Conservation (phyloP, 352 stramenopile species). For the Pythium plurisporium region DNA sequence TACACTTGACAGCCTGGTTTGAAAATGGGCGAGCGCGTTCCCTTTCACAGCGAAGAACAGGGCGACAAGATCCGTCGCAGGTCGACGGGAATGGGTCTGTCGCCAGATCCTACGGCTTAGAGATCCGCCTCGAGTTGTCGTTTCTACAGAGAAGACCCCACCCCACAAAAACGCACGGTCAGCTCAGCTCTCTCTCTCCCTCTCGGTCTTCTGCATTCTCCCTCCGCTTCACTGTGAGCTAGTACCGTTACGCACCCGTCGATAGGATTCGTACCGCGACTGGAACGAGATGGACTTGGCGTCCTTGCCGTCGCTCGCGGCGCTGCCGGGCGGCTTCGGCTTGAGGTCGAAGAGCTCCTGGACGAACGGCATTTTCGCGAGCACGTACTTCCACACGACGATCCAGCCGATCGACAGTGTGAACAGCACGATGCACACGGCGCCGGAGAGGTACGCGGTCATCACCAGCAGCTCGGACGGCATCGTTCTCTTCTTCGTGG, state of each 20-base stretch:
- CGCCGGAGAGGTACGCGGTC: constrained; percentile 64
- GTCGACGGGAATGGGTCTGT: too few relatives aligned
- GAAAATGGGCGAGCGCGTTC: too few relatives aligned
- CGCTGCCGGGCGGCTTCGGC: constrained; percentile 30
- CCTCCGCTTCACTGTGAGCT: too few relatives aligned
- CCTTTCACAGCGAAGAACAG: too few relatives aligned
- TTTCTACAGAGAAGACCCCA: constrained; percentile 3
- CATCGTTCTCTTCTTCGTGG: constrained; percentile 16
- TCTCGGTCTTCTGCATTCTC: too few relatives aligned
- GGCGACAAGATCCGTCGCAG: too few relatives aligned
- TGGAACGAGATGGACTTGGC: constrained; percentile 59
- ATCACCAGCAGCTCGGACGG: constrained; percentile 51
- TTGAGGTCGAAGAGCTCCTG: constrained; percentile 84
- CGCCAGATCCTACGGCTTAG: too few relatives aligned
- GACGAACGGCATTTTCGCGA: constrained; percentile 80
- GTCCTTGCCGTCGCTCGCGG: constrained; percentile 24
- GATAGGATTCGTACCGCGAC: constrained; percentile 61
- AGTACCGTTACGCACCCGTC: constrained; percentile 32
- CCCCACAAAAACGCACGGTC: not conserved
- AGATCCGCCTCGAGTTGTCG: constrained; percentile 8
- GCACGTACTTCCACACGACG: constrained; percentile 81
- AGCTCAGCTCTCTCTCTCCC: not conserved
- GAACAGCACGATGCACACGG: constrained; percentile 79
- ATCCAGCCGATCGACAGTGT: constrained; percentile 72
- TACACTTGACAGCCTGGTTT: not conserved